Evolutionary conservation across 2,329 filamentous ascomycete species (phyloP).

Genomic region (Fusarium continuum): DNA sequence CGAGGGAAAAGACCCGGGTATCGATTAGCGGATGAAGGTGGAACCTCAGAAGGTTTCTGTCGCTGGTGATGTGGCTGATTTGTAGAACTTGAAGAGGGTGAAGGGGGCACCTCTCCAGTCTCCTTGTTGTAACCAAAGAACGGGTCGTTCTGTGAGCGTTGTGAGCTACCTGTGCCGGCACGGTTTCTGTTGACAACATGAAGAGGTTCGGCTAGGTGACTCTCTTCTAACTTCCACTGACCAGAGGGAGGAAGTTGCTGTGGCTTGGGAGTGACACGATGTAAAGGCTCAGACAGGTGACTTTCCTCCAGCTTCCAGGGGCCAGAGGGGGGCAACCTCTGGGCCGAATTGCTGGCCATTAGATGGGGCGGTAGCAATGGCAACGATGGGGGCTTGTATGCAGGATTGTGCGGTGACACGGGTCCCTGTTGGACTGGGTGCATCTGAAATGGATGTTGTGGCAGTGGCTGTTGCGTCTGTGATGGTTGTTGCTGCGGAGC

Average conservation of each 20-base stretch:
- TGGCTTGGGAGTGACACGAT: slow-evolving; percentile 41
- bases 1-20: slow-evolving; percentile 59
- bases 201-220: slow-evolving; percentile 61
- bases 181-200: slow-evolving; percentile 48
- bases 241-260: slow-evolving; percentile 54
- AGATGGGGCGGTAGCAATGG: slow-evolving; percentile 40
- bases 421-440: slow-evolving; percentile 23
- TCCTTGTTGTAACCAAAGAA: slow-evolving; percentile 56
- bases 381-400: slow-evolving; percentile 25
- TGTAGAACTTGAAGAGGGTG: slow-evolving; percentile 17
- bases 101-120: slow-evolving; percentile 50
- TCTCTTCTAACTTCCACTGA: slow-evolving; percentile 64
- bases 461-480: slow-evolving; percentile 1
- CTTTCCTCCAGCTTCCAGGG: slow-evolving; percentile 66
- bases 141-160: slow-evolving; percentile 41
- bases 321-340: slow-evolving; percentile 54
- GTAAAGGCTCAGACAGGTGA: slow-evolving; percentile 60
- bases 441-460: slow-evolving; percentile 36
- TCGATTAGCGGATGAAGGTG: slow-evolving; percentile 61
- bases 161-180: slow-evolving; percentile 41
- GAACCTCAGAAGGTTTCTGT: slow-evolving; percentile 50
- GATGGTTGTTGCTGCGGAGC: slow-evolving; percentile 14
- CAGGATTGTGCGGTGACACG: slow-evolving; percentile 16
- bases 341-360: slow-evolving; percentile 49
- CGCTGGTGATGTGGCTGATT: slow-evolving; percentile 35